Conservation (phyloP, 2,329 filamentous ascomycete species). For the Knufia petricola region DNA sequence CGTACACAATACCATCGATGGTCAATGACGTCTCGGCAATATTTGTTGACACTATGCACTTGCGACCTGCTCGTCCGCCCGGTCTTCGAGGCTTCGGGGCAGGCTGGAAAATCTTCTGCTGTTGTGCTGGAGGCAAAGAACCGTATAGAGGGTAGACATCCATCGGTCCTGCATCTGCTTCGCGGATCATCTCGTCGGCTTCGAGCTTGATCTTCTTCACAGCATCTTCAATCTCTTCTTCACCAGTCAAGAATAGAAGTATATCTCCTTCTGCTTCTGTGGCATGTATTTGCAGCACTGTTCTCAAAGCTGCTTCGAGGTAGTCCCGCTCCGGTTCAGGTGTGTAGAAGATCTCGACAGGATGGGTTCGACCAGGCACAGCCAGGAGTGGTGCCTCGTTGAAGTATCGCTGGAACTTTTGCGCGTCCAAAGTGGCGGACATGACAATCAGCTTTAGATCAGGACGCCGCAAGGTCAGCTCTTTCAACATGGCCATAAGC, state of each 20-base stretch:
- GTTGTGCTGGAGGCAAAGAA: slow-evolving; percentile 80
- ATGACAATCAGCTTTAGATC: slow-evolving; percentile 99
- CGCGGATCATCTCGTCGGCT: slow-evolving; percentile 80
- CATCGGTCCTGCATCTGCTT: slow-evolving; percentile 83
- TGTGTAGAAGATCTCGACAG: slow-evolving; percentile 98
- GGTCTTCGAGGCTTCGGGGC: slow-evolving; percentile 63
- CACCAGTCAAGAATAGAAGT: slow-evolving; percentile 87
- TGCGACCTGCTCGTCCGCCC: slow-evolving; percentile 79
- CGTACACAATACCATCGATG: slow-evolving; percentile 97
- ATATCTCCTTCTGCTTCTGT: slow-evolving; percentile 89
- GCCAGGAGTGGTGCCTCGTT: slow-evolving; percentile 85
- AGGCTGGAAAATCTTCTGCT: slow-evolving; percentile 90
- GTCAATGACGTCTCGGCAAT: slow-evolving; percentile 97
- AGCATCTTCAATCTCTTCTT: slow-evolving; percentile 97
- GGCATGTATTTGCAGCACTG: slow-evolving; percentile 92
- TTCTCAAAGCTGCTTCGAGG: slow-evolving; percentile 87
- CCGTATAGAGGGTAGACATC: slow-evolving; percentile 91
- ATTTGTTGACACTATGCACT: slow-evolving; percentile 90
- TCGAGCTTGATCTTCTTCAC: slow-evolving; percentile 85
- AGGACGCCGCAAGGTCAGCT: slow-evolving; percentile 67
- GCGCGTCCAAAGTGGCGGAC: slow-evolving; percentile 92
- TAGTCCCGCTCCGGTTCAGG: slow-evolving; percentile 94
- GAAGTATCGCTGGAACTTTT: slow-evolving; percentile 98
- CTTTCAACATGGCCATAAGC: slow-evolving; percentile 90
- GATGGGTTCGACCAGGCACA: slow-evolving; percentile 88